Evolutionary conservation across 805 yeast genomes (phyloP), one percentile per base, ranked within the genome.

Genomic region (Wickerhamomyces alni): DNA sequence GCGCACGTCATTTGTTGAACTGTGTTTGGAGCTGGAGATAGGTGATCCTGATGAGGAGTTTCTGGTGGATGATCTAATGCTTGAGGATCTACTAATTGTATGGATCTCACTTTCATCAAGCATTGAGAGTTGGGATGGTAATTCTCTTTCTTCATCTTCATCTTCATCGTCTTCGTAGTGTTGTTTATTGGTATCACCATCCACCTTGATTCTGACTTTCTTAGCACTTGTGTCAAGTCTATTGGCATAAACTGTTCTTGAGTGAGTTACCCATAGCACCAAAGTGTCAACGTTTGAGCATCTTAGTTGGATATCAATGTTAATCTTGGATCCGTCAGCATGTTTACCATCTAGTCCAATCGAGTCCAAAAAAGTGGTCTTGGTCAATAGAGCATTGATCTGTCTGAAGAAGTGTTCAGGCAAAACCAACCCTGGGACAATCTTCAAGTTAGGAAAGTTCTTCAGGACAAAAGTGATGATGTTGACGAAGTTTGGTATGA

Each of bases 341-440:
- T 87, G 95, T 3, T 63, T 51, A 10, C 84, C 96, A 42, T 69
- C 66, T 9, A 87, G 68, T 29, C 94, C 95, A 17, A 72, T 67
- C 2, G 88, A 81, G 22, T 70, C 68, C 42, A 83, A 81, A 35
- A 77, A 61, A 7, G 74, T 77, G 18, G 72, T 72, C 34, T 56
- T 59, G 49, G 46, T 48, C 27, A 43, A 46, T 41, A 42, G 44
- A 42, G 43, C 63, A 47, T 39, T 71, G 66, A 77, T 69, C 47
- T 80, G 79, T 45, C 97, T 72, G 63, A 91, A 88, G 56, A 84
- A 82, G 61, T 88, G 96, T 59, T 89, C 98, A 0, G 97, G 95
- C 11, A 89, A 64, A 0, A 89, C 96, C 37, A 86, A 62, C 1
- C 96, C 96, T 0, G 82, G 75, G 25, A 62, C 45, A 13, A 69